Percentiles rank a stretch among this genome's conserved stretches.
Conservation (phyloP, 73 alveolate genomes). For the Symbiodinium natans region DNA sequence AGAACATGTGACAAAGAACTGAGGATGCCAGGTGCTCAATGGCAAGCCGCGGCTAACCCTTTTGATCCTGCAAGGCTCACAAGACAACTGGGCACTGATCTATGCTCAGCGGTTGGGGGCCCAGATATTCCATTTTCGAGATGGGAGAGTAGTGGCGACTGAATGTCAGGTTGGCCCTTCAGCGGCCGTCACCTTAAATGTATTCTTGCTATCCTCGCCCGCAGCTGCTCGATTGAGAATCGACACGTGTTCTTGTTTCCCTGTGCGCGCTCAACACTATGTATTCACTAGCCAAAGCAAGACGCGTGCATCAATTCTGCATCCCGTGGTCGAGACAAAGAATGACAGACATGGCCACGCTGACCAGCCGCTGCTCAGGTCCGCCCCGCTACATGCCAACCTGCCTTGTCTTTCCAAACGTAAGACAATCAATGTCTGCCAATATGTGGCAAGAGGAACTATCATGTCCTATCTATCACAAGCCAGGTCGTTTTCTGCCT, state of each 20-base stretch:
- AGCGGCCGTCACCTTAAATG: neutral
- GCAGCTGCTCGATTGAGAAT: no score
- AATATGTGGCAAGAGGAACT: no score
- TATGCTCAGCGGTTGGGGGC: slow-evolving; percentile 66
- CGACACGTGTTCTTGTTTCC: no score
- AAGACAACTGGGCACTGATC: slow-evolving; percentile 86
- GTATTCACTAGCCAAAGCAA: no score
- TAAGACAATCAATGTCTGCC: no score
- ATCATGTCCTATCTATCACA: no score
- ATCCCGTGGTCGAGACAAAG: no score
- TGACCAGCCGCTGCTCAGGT: neutral
- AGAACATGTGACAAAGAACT: neutral
- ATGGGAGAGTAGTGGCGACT: neutral
- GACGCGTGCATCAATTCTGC: no score
- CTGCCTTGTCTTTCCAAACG: slow-evolving; percentile 12
- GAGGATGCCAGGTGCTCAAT: no score
- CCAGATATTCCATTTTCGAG: neutral
- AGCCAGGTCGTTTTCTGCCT: slow-evolving; percentile 85
- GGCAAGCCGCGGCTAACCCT: no score
- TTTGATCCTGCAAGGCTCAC: neutral
- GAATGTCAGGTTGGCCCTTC: slow-evolving; percentile 31
- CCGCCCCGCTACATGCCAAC: slow-evolving; percentile 26
- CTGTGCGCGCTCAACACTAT: no score
- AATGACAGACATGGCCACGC: no score
- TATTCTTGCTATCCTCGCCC: neutral